Evolutionary conservation across 2,329 filamentous ascomycete species (phyloP), one percentile per base, ranked within the genome.

Genomic region (Coniochaeta sp.): DNA sequence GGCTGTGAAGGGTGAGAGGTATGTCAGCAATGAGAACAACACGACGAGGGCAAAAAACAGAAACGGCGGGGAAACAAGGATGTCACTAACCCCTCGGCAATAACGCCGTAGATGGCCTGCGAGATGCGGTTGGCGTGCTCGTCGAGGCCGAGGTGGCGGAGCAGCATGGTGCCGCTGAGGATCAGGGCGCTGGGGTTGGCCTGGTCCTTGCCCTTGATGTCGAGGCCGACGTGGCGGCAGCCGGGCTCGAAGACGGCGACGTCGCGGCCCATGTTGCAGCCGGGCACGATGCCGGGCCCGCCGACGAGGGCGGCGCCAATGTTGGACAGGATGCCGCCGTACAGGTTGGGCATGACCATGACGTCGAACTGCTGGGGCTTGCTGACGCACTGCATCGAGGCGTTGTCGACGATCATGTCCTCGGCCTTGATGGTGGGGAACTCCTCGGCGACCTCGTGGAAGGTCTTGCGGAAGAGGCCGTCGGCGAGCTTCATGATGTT

Each of bases 401-500:
- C 94, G 75, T 99, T 99, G 78, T 99, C 94, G 74, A 99, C 94
- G 72, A 99, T 99, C 92, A 99, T 96, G 77, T 99, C 94, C 79
- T 95, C 95, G 69, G 86, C 87, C 79, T 96, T 89, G 63, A 99
- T 81, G 57, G 89, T 95, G 55, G 94, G 92, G 78, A 94, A 99
- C 72, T 96, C 90, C 78, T 95, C 88, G 60, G 91, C 89, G 61
- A 94, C 85, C 66, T 85, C 81, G 79, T 95, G 90, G 82, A 97
- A 95, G 62, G 94, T 97, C 77, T 86, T 92, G 71, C 94, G 88
- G 89, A 99, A 99, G 53, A 99, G 88, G 74, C 94, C 94, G 64
- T 99, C 94, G 71, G 91, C 92, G 54, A 99, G 82, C 83, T 99
- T 99, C 94, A 99, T 99, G 79, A 99, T 99, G 82, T 99, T 99